Conservation (phyloP, 768 basidiomycete genomes). For the Lentinula aciculospora region DNA sequence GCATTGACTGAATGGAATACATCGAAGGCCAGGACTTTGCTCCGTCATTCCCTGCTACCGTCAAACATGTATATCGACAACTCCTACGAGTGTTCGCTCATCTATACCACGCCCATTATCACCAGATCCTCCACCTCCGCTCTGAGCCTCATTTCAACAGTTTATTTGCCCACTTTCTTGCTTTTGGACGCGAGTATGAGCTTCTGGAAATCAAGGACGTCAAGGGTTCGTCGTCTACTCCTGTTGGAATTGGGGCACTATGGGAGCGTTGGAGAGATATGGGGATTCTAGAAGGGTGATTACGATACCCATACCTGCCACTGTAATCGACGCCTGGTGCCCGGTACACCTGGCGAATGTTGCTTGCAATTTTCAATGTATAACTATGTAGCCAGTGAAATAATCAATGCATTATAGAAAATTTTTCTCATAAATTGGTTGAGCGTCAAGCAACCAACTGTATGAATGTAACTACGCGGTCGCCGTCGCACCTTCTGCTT, state of each 20-base stretch:
- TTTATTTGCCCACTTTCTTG: conserved; percentile 95
- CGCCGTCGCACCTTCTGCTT: not conserved
- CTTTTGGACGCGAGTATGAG: conserved; percentile 94
- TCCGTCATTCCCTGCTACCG: conserved; percentile 79
- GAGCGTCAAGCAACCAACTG: not conserved
- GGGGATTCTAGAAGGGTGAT: conserved; percentile 62
- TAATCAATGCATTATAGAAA: not conserved
- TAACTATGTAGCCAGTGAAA: not conserved
- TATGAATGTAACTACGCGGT: conserved; percentile 2
- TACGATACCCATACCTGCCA: not conserved
- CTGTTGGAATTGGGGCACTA: conserved; percentile 71
- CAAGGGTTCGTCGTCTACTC: conserved; percentile 55
- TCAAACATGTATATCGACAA: conserved; percentile 94
- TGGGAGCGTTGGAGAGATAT: conserved; percentile 92
- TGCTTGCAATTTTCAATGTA: not conserved
- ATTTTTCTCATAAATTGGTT: too few species aligned
- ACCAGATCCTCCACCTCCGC: conserved; percentile 87
- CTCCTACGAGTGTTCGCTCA: conserved; percentile 97
- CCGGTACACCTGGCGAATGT: not conserved
- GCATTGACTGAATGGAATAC: not conserved
- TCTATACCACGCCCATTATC: conserved; percentile 94
- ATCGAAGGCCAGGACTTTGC: conserved; percentile 84
- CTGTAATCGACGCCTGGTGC: not conserved
- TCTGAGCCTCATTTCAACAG: conserved; percentile 96
- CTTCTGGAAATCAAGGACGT: conserved; percentile 88